Evolutionary conservation across 1,284 basidiomycete species (phyloP).

Genomic region (Tylopilus sp.): DNA sequence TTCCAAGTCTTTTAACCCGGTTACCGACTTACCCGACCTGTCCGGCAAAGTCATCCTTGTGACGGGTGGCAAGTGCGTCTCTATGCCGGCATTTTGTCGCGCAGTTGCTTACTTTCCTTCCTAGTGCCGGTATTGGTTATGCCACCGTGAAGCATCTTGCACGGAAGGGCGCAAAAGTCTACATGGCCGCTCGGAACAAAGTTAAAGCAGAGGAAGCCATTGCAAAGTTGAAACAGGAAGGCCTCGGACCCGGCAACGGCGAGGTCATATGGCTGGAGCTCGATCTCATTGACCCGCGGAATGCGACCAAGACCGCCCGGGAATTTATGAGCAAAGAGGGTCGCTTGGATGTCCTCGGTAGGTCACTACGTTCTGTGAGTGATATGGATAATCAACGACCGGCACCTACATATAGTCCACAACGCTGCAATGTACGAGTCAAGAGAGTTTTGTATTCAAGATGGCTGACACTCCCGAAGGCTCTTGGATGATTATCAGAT

Average conservation of each 20-base stretch:
- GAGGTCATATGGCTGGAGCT: constrained; percentile 57
- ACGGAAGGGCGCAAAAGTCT: constrained; percentile 56
- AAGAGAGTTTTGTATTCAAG: background rate
- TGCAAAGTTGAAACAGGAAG: constrained; percentile 48
- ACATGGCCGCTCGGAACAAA: constrained; percentile 56
- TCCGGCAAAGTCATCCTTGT: constrained; percentile 53
- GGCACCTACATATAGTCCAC: constrained; percentile 51
- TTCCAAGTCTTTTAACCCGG: constrained; percentile 34
- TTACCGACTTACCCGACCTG: constrained; percentile 34
- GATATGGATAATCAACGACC: background rate
- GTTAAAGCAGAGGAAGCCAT: constrained; percentile 52
- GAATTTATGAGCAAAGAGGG: constrained; percentile 58
- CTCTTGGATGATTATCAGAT: constrained; percentile 31
- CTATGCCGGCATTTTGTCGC: too few species aligned
- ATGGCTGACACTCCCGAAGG: constrained; percentile 22
- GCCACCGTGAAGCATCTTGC: constrained; percentile 58
- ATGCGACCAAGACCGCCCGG: constrained; percentile 57
- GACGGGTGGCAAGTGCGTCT: constrained; percentile 54
- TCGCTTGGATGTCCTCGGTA: constrained; percentile 67
- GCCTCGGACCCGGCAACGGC: constrained; percentile 48
- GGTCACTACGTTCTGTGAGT: constrained; percentile 6
- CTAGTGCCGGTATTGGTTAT: constrained; percentile 58
- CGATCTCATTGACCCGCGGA: constrained; percentile 56
- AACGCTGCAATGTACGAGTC: constrained; percentile 60
- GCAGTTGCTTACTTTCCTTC: background rate